Percentiles rank a stretch among this genome's conserved stretches.
Conservation (phyloP, 192 early-diverging fungal species). For the Endogone sp. region DNA sequence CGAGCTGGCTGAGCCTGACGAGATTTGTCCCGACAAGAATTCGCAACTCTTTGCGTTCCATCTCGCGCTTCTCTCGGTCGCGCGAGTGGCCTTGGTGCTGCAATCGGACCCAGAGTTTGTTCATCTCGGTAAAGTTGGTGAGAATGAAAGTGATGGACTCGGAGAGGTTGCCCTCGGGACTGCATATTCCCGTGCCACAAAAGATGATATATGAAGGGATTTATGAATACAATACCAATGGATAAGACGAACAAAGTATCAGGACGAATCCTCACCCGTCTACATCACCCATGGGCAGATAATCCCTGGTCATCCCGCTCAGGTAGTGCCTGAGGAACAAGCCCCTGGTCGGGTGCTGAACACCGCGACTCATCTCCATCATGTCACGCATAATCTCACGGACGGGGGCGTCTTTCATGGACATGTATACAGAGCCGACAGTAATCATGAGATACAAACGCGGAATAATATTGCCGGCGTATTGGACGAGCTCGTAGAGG, state of each 20-base stretch:
- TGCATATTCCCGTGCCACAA: conserved; percentile 14
- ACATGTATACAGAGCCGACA: conserved; percentile 95
- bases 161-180: conserved; percentile 78
- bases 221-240: too few species aligned
- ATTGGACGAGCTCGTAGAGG: conserved; percentile 97
- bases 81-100: conserved; percentile 94
- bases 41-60: conserved; percentile 91
- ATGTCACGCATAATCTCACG: conserved; percentile 98
- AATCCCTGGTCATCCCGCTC: conserved; percentile 92
- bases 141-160: conserved; percentile 96
- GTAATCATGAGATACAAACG: conserved; percentile 99
- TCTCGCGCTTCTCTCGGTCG: conserved; percentile 93
- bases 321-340: conserved; percentile 97
- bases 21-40: conserved; percentile 97
- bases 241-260: conserved; percentile 3
- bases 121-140: conserved; percentile 99
- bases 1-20: conserved; percentile 89
- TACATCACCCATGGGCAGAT: conserved; percentile 74
- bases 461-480: conserved; percentile 98
- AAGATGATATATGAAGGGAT: too few species aligned
- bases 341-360: conserved; percentile 98
- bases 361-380: conserved; percentile 98
- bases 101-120: conserved; percentile 99
- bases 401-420: conserved; percentile 85
- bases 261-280: conserved; percentile 40